A percentile compares a stretch with the other conserved stretches of the same genome.
Conservation (phyloP, 2,329 filamentous ascomycete species). For the Capronia americana region DNA sequence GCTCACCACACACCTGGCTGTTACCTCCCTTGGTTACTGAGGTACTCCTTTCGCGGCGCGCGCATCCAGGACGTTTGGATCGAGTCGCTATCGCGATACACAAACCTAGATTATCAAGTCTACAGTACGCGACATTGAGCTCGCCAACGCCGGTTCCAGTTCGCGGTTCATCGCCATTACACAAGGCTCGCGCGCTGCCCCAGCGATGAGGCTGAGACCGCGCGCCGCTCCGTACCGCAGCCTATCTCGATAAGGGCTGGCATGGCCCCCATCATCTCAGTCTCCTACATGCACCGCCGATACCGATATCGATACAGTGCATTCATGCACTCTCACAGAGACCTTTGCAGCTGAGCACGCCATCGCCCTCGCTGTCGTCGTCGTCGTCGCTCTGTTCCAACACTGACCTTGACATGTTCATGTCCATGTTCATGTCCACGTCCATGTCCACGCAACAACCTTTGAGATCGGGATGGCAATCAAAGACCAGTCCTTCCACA, state of each 20-base stretch:
- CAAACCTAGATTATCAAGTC: background rate
- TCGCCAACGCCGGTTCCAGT: background rate
- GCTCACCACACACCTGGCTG: background rate
- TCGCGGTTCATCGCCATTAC: background rate
- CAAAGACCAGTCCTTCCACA: too few species aligned
- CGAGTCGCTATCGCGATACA: background rate
- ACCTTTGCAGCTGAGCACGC: background rate
- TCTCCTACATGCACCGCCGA: background rate
- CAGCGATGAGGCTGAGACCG: slow-evolving; percentile 18
- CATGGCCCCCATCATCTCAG: background rate
- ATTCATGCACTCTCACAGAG: background rate
- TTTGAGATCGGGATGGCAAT: too few species aligned
- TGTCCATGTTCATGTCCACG: too few species aligned
- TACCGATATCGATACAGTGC: background rate
- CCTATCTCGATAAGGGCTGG: slow-evolving; percentile 22
- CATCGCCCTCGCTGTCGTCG: background rate
- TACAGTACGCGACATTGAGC: background rate
- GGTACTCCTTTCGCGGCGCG: too few species aligned
- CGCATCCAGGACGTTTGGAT: background rate
- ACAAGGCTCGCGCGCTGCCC: slow-evolving; percentile 5
- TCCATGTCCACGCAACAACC: too few species aligned
- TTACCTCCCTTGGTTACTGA: background rate
- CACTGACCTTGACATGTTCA: background rate
- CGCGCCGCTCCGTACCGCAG: slow-evolving; percentile 28
- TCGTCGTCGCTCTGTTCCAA: background rate